Base-by-base conservation (phyloP, 352 stramenopile species). In the Thalassiosira sp. region DNA sequence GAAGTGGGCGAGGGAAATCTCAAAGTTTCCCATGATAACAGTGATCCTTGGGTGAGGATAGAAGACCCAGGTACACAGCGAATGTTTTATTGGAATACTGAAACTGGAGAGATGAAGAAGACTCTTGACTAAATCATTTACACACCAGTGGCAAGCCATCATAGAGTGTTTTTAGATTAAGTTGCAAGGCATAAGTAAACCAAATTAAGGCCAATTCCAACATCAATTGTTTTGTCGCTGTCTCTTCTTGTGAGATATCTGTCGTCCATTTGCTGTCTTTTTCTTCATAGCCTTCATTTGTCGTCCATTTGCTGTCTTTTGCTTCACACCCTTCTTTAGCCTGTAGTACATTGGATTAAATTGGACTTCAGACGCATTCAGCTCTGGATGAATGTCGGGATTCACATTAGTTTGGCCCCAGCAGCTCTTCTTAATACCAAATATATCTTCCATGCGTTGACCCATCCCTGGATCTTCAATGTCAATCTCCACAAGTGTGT, bases 401-500 rank as follows among this genome's bases (percentile, higher is more conserved):
- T 76, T 76, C 5, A 67, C 56, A 56, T 84, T 84, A 2, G 49
- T 57, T 15, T 48, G 35, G 10, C 62, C 64, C 76, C 76, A 84
- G 40, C 70, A 80, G 15, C n/a, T 25, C 25, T 67, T 20, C 51
- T 77, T 58, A 33, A 81, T 43, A 10, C 51, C 63, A 60, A 84
- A 84, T 24, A 76, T 64, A 11, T 84, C 69, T 24, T 37, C 27
- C 76, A 84, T 63, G 0, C 33, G 22, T 10, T 45, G 15, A n/a
- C 46, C 64, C 5, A 25, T 76, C 0, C 0, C 24, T 15, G 33
- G 13, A 58, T 79, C 58, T 25, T 81, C 73, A 68, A 90, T 88
- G 54, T 90, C 66, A 27, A 88, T 71, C 52, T 88, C 74, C 0
- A 90, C 54, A 16, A 90, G 61, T 52, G 61, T 56, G 63, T 80